Base-by-base conservation (phyloP, 1,139 yeast species). In the Saccharomyces pastorianus region DNA sequence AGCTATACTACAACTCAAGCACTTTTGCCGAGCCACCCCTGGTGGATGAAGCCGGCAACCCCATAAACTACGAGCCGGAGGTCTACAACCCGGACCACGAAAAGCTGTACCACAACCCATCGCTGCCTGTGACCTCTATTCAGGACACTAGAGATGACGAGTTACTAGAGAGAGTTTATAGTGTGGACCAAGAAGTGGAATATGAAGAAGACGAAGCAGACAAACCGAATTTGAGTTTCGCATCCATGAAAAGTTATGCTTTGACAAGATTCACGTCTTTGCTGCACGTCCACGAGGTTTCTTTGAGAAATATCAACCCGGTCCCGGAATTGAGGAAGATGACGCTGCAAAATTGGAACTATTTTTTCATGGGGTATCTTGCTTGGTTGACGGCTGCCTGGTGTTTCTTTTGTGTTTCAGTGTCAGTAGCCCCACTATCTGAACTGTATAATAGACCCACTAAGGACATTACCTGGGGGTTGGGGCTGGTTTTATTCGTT, bases 401-500 rank as follows among this genome's bases (percentile, higher is more conserved):
- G 70, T 84, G 80, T 59, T 81, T 78, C 64, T 81, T 80, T 61
- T 71, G 77, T 58, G 81, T 80, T 1, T 73, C 80, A 6, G 76
- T 77, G 1, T 66, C 76, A 49, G 79, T 78, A 13, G 61, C 76
- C 0, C 73, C 71, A 20, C 74, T 80, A 46, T 81, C 83, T 4
- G 63, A 62, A 14, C 62, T 76, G 2, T 71, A 81, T 47, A 65
- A 70, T 14, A 78, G 74, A 7, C 55, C 68, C 14, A 73, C 78
- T 31, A 73, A 75, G 3, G 71, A 75, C 42, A 71, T 81, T 53
- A 78, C 84, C 5, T 80, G 84, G 84, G 84, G 84, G 51, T 73
- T 81, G 46, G 79, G 83, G 8, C 71, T 81, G 53, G 85, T 81
- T 28, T 69, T 81, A 51, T 81, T 81, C 83, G 75, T 81, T 53